Evolutionary conservation across 371 early-diverging fungal genomes (phyloP), one percentile per base, ranked within the genome.

Genomic region (Mucor lusitanicus): DNA sequence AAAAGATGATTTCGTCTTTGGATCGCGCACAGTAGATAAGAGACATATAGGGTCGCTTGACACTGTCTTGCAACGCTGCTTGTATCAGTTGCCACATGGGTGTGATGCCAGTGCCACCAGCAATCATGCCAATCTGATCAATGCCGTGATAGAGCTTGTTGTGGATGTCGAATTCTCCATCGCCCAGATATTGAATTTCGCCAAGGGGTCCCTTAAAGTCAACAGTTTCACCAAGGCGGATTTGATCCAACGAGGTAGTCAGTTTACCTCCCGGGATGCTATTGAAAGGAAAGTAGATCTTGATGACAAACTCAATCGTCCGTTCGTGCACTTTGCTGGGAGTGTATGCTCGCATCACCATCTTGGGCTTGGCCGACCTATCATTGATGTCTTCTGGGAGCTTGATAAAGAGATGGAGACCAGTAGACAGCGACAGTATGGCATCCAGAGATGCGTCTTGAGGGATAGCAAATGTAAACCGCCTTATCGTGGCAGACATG

Each of bases 171-270:
- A 61, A 15, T n/a, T 61, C 48, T 32, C 61, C 44, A 46, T 61
- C 19, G 15, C 93, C 35, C 61, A 87, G 84, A 65, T 90, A 85
- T 78, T 91, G 92, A 37, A 88, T 74, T 65, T 82, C 79, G 65
- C 80, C 74, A 67, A 95, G 85, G 33, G 97, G 97, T 3, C 97
- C 97, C 84, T 96, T 96, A 75, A 96, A 83, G 15, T 90, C 86
- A 8, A 96, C 78, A n/a, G 74, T 75, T 46, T 97, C 97, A 37
- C 97, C 97, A 32, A 81, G 54, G 25, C 65, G 64, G 35, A 87
- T 59, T 17, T 71, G 61, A 40, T 87, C 85, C 28, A 92, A 72
- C 30, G 85, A 65, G 64, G 75, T 73, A 23, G 87, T 81, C 28
- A 91, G 75, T 54, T 71, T 68, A 25, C 92, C 92, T 25, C 87